Conservation (phyloP, 164 flowering plant species). For the Vitis rotundifolia region DNA sequence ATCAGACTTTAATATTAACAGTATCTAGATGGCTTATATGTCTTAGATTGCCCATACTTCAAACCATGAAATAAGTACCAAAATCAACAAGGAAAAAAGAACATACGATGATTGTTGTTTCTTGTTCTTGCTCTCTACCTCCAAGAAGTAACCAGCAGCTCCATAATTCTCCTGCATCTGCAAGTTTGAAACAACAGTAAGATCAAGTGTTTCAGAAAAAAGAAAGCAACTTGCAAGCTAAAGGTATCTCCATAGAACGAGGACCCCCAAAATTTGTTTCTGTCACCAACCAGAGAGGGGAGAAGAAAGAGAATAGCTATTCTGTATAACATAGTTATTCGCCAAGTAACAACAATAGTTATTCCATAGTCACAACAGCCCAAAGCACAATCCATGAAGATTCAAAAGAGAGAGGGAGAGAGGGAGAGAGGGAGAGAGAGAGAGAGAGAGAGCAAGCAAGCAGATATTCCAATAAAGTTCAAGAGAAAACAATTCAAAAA, state of each 20-base stretch:
- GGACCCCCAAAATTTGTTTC: too few species aligned
- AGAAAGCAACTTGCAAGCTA: too few species aligned
- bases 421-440: neutral
- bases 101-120: constrained; percentile 52
- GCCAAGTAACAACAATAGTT: neutral
- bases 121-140: constrained; percentile 42
- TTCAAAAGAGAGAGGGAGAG: neutral
- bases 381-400: neutral
- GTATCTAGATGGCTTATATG: too few species aligned
- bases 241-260: too few species aligned
- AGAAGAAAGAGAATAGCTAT: too few species aligned
- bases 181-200: constrained; percentile 10
- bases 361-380: neutral
- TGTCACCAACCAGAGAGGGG: too few species aligned
- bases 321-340: neutral
- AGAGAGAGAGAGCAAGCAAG: neutral
- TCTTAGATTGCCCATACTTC: too few species aligned
- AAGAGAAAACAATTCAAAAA: too few species aligned
- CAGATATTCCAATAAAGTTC: too few species aligned
- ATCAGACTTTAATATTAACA: too few species aligned
- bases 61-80: neutral
- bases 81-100: constrained; percentile 4
- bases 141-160: constrained; percentile 88
- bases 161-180: constrained; percentile 93
- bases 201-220: neutral